These are phyloP conservation scores for Aspergillus hortae DNA, from an alignment of 2,329 filamentous ascomycete genomes.

Conservation along the genomic window DNA sequence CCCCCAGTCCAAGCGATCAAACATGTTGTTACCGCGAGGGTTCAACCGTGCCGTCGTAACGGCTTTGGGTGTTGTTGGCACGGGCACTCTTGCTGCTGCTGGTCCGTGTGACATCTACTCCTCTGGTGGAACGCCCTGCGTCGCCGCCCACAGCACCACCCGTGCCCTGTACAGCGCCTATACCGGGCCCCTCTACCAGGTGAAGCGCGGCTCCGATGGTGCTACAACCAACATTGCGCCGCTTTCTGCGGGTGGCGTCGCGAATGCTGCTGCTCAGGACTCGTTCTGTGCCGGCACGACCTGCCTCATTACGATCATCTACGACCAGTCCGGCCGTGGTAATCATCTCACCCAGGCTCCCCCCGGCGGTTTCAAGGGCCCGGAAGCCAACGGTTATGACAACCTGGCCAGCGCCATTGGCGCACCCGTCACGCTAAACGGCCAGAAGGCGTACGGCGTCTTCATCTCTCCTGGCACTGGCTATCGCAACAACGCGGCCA, in stretches of 20 bases:
- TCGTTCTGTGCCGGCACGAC: constrained; percentile 59
- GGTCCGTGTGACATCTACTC: constrained; percentile 62
- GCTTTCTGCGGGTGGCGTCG: constrained; percentile 57
- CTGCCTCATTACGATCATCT: constrained; percentile 62
- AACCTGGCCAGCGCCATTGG: constrained; percentile 57
- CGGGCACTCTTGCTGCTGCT: constrained; percentile 41
- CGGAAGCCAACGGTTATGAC: constrained; percentile 56
- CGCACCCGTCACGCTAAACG: constrained; percentile 59
- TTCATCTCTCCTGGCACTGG: constrained; percentile 60
- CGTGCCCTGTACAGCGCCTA: constrained; percentile 57
- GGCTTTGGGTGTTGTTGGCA: not conserved
- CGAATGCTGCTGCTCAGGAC: constrained; percentile 60
- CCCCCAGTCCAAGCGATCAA: not conserved
- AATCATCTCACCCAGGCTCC: constrained; percentile 64
- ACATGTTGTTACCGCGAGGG: not conserved
- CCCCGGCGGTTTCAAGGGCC: constrained; percentile 55
- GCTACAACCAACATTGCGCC: constrained; percentile 50
- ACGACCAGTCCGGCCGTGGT: constrained; percentile 60
- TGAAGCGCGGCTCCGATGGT: constrained; percentile 52
- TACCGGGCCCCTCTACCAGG: constrained; percentile 56
- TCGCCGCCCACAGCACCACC: constrained; percentile 64
- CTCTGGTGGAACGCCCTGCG: constrained; percentile 57
- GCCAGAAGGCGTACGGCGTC: constrained; percentile 61
- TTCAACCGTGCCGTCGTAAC: not conserved
- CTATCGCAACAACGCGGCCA: constrained; percentile 58